These are phyloP conservation scores for Vitis rotundifolia DNA, from an alignment of 164 flowering plant genomes.

Conservation along the genomic window DNA sequence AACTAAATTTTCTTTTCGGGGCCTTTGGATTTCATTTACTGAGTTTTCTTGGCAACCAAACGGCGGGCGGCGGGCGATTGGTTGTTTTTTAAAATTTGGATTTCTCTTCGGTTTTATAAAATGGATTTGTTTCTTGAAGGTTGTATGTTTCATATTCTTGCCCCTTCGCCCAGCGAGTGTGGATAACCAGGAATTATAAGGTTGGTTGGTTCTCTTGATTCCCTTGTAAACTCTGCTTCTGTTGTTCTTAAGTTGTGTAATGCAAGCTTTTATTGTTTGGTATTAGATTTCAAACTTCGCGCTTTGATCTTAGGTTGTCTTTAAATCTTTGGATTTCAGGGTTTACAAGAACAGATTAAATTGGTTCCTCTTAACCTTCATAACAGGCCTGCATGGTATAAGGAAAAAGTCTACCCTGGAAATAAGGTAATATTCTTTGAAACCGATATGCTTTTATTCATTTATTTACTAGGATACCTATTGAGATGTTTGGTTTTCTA, in stretches of 20 bases:
- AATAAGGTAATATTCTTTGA: constrained; percentile 45
- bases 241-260: not conserved
- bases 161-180: constrained; percentile 46
- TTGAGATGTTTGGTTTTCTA: not conserved
- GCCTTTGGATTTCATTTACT: not conserved
- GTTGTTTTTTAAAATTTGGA: not conserved
- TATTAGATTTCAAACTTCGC: not conserved
- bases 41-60: not conserved
- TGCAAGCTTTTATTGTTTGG: not conserved
- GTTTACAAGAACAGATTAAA: constrained; percentile 60
- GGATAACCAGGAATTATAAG: constrained; percentile 48
- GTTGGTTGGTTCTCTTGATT: constrained; percentile 9
- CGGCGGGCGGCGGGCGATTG: not conserved
- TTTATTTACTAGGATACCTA: not conserved
- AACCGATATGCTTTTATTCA: not conserved
- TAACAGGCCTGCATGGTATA: constrained; percentile 73
- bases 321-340: constrained; percentile 32
- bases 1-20: not conserved
- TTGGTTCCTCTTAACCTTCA: constrained; percentile 57
- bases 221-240: not conserved
- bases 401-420: constrained; percentile 68
- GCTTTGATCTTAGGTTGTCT: not conserved
- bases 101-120: not conserved
- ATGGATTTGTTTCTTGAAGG: constrained; percentile 19
- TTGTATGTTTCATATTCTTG: constrained; percentile 27